phyloP scores from a whole-genome alignment of 371 early-diverging fungal species.

The Basidiobolus meristosporus region DNA sequence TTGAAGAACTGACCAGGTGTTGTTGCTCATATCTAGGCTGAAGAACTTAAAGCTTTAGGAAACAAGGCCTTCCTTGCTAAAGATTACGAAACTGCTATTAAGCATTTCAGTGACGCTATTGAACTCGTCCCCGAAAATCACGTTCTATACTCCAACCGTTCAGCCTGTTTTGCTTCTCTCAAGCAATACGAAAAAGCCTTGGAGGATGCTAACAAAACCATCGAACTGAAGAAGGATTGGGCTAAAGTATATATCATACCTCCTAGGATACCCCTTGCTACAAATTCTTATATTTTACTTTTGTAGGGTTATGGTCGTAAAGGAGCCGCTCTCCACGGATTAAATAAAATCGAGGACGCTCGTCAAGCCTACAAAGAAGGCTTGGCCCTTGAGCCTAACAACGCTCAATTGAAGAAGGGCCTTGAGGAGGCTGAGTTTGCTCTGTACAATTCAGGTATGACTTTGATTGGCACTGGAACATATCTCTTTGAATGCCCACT shows the following conservation, averaged over 20 bases:
- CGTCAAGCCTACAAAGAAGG: conserved; percentile 50
- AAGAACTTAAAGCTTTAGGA: conserved; percentile 60
- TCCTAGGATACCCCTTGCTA: neutral
- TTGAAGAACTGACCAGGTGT: neutral
- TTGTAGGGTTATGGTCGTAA: conserved; percentile 58
- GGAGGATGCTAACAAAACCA: conserved; percentile 63
- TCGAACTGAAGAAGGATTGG: conserved; percentile 62
- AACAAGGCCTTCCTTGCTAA: conserved; percentile 72
- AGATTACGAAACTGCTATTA: conserved; percentile 55
- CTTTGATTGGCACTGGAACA: conserved; percentile 1
- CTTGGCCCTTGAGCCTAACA: conserved; percentile 54
- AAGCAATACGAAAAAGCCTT: conserved; percentile 55
- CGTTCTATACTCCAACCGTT: conserved; percentile 78
- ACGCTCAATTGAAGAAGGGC: conserved; percentile 43
- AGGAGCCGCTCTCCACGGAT: conserved; percentile 65
- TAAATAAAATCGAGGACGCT: conserved; percentile 40
- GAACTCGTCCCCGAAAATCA: conserved; percentile 62
- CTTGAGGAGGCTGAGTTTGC: conserved; percentile 18
- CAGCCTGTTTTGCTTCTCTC: conserved; percentile 56
- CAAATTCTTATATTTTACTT: neutral
- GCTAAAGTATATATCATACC: conserved; percentile 26
- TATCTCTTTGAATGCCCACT: no score
- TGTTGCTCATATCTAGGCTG: conserved; percentile 19
- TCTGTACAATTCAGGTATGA: no score
- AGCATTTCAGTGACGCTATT: conserved; percentile 57